A percentile compares a stretch with the other conserved stretches of the same genome.
phyloP scores from a whole-genome alignment of 345 rosid genomes.

The Brassica juncea region DNA sequence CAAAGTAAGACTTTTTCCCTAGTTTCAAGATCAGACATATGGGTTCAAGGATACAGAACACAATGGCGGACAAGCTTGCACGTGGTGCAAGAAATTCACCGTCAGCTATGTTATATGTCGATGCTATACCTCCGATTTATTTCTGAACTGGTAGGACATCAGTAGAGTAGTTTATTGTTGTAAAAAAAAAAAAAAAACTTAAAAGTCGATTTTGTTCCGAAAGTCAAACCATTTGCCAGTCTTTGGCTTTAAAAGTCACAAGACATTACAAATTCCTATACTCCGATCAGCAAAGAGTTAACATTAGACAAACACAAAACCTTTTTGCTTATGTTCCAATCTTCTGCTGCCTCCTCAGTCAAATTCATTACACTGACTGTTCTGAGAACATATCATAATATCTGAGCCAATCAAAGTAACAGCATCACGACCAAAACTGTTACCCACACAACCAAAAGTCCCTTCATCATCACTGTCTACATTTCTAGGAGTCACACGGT shows the following conservation, averaged over 20 bases:
- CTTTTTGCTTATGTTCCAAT: background rate
- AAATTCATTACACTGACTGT: slow-evolving; percentile 49
- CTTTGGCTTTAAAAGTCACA: background rate
- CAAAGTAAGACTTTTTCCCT: too few species aligned
- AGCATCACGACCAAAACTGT: slow-evolving; percentile 52
- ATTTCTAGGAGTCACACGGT: slow-evolving; percentile 53
- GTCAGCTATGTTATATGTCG: too few species aligned
- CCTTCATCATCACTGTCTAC: slow-evolving; percentile 62
- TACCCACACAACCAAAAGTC: slow-evolving; percentile 48
- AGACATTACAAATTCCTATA: slow-evolving; percentile 2
- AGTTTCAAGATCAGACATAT: too few species aligned
- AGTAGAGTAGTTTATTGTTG: too few species aligned
- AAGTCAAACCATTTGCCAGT: background rate
- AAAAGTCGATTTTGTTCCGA: background rate
- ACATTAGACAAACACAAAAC: background rate
- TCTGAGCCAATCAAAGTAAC: slow-evolving; percentile 40
- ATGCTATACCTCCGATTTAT: too few species aligned
- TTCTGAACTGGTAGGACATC: too few species aligned
- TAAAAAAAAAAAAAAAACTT: background rate
- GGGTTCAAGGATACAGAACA: too few species aligned
- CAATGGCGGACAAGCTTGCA: too few species aligned
- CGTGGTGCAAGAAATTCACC: too few species aligned
- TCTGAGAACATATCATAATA: slow-evolving; percentile 50
- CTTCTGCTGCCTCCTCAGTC: slow-evolving; percentile 24
- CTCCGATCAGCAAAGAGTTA: background rate